A percentile compares a stretch with the other conserved stretches of the same genome.
Conservation (phyloP, 495 filamentous ascomycete genomes). For the Aspergillus funiculosus region DNA sequence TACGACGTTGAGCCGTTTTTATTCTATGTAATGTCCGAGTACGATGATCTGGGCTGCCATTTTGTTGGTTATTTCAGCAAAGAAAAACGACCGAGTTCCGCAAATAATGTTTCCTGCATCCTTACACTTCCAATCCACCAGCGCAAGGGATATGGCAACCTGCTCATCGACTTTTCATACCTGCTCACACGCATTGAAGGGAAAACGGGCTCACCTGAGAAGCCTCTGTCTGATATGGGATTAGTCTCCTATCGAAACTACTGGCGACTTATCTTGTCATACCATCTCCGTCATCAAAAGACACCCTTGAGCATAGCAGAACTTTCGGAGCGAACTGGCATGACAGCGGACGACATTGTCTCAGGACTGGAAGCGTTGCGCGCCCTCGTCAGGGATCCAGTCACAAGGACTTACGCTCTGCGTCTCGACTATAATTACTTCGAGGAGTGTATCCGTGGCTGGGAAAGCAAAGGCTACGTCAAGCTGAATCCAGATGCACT, state of each 20-base stretch:
- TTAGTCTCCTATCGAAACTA: conserved; percentile 95
- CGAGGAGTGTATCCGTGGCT: conserved; percentile 73
- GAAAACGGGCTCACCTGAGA: conserved; percentile 94
- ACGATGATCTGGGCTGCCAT: conserved; percentile 87
- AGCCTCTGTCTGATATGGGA: conserved; percentile 96
- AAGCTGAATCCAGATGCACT: conserved; percentile 75
- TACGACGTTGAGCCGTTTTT: conserved; percentile 98
- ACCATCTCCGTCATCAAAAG: conserved; percentile 63
- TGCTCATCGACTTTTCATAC: conserved; percentile 97
- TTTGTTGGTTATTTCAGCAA: conserved; percentile 99
- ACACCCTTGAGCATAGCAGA: conserved; percentile 65
- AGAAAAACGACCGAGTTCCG: conserved; percentile 90
- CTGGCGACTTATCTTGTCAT: conserved; percentile 84
- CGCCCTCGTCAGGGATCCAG: conserved; percentile 81
- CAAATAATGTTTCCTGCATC: conserved; percentile 97
- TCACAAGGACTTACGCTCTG: conserved; percentile 81
- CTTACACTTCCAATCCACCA: conserved; percentile 93
- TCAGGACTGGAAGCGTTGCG: conserved; percentile 85
- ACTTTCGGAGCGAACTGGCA: conserved; percentile 85
- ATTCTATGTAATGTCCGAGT: conserved; percentile 98
- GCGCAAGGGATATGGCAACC: conserved; percentile 92
- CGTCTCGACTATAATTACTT: conserved; percentile 79
- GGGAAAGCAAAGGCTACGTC: conserved; percentile 81
- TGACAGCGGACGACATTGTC: conserved; percentile 94
- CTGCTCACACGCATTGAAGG: conserved; percentile 87